A percentile compares a stretch with the other conserved stretches of the same genome.
phyloP scores from a whole-genome alignment of 2,329 filamentous ascomycete genomes.

The Lojkania enalia region DNA sequence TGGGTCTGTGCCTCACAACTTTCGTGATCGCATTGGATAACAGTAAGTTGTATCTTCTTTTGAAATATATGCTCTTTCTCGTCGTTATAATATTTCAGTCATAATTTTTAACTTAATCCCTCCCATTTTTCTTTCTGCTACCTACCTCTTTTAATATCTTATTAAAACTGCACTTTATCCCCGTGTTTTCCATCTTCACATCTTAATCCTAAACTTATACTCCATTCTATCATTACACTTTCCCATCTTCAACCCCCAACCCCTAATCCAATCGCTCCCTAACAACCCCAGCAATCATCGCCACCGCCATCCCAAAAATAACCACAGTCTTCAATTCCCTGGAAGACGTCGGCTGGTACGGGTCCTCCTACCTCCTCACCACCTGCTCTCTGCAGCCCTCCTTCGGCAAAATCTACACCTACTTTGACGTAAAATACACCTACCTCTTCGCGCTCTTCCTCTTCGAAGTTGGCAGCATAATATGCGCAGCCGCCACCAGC shows the following conservation, averaged over 20 bases:
- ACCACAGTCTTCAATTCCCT: slow-evolving; percentile 48
- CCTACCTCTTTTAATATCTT: no score
- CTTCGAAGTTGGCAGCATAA: slow-evolving; percentile 56
- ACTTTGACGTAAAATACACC: slow-evolving; percentile 57
- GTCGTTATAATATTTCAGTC: no score
- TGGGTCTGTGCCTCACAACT: slow-evolving; percentile 41
- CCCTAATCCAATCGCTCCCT: no score
- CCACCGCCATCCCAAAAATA: slow-evolving; percentile 47
- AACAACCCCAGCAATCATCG: slow-evolving; percentile 9
- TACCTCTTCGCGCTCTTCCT: slow-evolving; percentile 55
- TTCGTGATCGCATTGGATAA: slow-evolving; percentile 47
- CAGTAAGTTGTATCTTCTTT: slow-evolving; percentile 22
- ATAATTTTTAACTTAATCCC: no score
- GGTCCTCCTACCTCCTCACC: slow-evolving; percentile 50
- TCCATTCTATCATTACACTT: no score
- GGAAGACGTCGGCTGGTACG: slow-evolving; percentile 49
- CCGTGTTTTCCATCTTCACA: no score
- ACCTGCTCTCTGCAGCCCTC: slow-evolving; percentile 50
- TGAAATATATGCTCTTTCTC: no score
- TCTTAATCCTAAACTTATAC: no score
- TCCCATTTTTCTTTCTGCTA: no score
- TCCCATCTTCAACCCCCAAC: no score
- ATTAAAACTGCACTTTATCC: no score
- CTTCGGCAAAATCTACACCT: slow-evolving; percentile 62
- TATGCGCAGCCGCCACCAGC: slow-evolving; percentile 56